Evolutionary conservation across 73 alveolate genomes (phyloP), one percentile per base, ranked within the genome.

Genomic region (Symbiodinium pilosum): DNA sequence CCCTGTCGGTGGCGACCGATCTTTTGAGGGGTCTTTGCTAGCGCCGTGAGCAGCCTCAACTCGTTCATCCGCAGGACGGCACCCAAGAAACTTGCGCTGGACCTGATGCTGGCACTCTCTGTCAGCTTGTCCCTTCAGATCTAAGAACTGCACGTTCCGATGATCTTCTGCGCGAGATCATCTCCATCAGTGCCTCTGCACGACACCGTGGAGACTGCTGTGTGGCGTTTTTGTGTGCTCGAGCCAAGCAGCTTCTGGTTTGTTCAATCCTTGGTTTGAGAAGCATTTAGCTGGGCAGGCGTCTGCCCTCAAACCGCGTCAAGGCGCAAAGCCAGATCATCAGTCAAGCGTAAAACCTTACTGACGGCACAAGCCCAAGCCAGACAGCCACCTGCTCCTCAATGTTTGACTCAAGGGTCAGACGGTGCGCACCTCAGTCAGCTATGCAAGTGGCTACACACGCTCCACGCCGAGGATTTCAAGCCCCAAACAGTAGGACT

Each of bases 81-180:
- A 7, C 51, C 30, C 94, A 87, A 56, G 42, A 36, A 87, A 85
- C 94, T 87, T 42, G 94, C 84, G 30, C 94, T 87, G 34, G 94
- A 71, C 94, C 94, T 87, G 14, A 43, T n/a, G 18, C 1, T 8
- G 6, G 21, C 24, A 6, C 41, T 12, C 7, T 34, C 7, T 75
- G 30, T 16, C 51, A 28, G 1, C 9, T 18, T 5, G 20, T 7
- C 14, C 68, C 38, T 7, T 20, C 39, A 24, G 64, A 0, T 11
- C 52, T 86, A 30, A 47, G 94, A 34, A 43, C 38, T 0, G 42
- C 34, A 38, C 94, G 84, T 52, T 20, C 94, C 94, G 43, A 86
- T 75, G 41, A 86, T 86, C 84, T 86, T 51, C 38, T 52, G 64
- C 47, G 68, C 83, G 24, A 86, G 24, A 39, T 86, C 84, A 36